These are phyloP conservation scores for Pulveroboletus sp. DNA, from an alignment of 768 basidiomycete genomes.

Conservation along the genomic window DNA sequence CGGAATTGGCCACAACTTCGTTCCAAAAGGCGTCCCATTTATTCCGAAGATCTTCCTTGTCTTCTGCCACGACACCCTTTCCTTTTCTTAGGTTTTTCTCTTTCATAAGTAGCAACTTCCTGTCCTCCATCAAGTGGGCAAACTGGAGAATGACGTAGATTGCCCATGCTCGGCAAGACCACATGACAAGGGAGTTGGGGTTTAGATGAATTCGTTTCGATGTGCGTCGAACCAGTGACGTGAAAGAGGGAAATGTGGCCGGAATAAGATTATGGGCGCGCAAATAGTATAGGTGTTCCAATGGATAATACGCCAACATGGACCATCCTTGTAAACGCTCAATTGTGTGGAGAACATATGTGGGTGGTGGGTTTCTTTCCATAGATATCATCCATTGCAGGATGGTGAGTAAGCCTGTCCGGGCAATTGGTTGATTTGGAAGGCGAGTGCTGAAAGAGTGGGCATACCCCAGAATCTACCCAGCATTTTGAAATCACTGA, in stretches of 20 bases:
- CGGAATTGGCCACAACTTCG: constrained; percentile 68
- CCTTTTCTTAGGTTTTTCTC: constrained; percentile 57
- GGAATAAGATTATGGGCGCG: constrained; percentile 60
- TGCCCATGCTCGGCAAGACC: constrained; percentile 84
- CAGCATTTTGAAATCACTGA: constrained; percentile 69
- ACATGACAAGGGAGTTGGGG: constrained; percentile 48
- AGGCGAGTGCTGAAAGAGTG: background rate
- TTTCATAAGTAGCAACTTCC: constrained; percentile 51
- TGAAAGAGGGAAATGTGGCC: constrained; percentile 44
- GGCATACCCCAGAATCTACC: constrained; percentile 78
- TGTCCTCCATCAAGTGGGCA: constrained; percentile 67
- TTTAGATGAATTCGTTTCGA: constrained; percentile 46
- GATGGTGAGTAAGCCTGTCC: constrained; percentile 69
- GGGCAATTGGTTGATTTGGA: background rate
- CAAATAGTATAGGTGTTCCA: constrained; percentile 75
- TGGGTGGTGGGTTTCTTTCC: constrained; percentile 70
- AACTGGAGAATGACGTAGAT: constrained; percentile 76
- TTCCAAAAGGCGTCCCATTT: constrained; percentile 70
- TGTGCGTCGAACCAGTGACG: constrained; percentile 40
- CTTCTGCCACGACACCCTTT: constrained; percentile 49
- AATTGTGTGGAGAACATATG: constrained; percentile 66
- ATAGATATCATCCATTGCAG: constrained; percentile 77
- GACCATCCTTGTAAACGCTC: constrained; percentile 74
- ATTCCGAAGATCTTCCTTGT: constrained; percentile 54
- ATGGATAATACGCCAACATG: constrained; percentile 78